Evolutionary conservation across 495 filamentous ascomycete genomes (phyloP).

Genomic region (Annulohypoxylon moriforme): DNA sequence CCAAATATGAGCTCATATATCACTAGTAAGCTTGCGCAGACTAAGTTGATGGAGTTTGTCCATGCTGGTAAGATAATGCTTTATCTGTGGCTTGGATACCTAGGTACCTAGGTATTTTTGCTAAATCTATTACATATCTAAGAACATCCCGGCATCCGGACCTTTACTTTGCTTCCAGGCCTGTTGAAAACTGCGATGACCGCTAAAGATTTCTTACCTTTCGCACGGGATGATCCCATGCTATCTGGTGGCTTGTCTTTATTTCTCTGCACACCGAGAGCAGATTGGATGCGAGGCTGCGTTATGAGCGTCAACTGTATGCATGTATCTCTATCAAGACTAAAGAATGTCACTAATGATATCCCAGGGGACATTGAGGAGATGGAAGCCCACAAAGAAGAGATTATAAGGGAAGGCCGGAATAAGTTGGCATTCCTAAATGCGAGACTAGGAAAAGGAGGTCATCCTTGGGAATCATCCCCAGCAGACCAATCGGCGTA

Average conservation of each 20-base stretch:
- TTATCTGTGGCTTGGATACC: not conserved
- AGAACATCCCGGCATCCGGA: slow-evolving; percentile 43
- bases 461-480: slow-evolving; percentile 21
- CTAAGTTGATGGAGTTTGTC: slow-evolving; percentile 51
- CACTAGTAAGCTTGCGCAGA: slow-evolving; percentile 50
- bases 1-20: slow-evolving; percentile 53
- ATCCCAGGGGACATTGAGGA: slow-evolving; percentile 52
- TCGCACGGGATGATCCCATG: slow-evolving; percentile 52
- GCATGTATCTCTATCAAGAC: not conserved
- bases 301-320: slow-evolving; percentile 52
- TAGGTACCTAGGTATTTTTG: no score
- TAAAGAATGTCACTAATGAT: not conserved
- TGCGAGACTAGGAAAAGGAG: slow-evolving; percentile 28
- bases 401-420: slow-evolving; percentile 49
- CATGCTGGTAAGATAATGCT: slow-evolving; percentile 38
- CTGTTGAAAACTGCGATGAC: slow-evolving; percentile 51
- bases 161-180: slow-evolving; percentile 55
- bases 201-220: slow-evolving; percentile 40
- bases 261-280: slow-evolving; percentile 53
- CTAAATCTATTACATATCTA: not conserved
- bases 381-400: slow-evolving; percentile 53
- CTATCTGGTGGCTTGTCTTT: slow-evolving; percentile 53
- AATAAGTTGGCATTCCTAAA: slow-evolving; percentile 43
- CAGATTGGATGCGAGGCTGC: slow-evolving; percentile 51
- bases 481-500: not conserved